Base-by-base conservation (phyloP, 164 flowering plant species). In the Tinospora cordifolia region DNA sequence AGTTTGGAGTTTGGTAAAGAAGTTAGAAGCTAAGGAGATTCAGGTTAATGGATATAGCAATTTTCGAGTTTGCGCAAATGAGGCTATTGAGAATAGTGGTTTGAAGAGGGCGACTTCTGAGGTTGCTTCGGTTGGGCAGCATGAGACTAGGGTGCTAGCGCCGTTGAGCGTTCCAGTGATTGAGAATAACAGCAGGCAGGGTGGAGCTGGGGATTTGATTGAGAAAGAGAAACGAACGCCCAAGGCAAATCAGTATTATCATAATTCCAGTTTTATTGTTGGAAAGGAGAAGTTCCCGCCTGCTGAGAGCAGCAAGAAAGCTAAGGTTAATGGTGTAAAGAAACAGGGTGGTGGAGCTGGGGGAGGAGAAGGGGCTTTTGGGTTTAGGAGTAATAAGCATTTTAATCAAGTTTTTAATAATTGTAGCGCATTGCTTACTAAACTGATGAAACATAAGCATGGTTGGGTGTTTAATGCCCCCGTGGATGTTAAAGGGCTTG, bases 151-250 rank as follows among this genome's bases (percentile, higher is more conserved):
- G 80, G 85, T 86, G 30, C 72, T 80, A 63, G 75, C 84, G 51
- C 90, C 79, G 67, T 75, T 87, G 51, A 85, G 83, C 69, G 57
- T 88, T 34, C 79, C 92, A 0, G 87, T 84, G 6, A 8, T 78
- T 62, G 92, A 87, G 72, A 83, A 86, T 69, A 82, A 80, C 76
- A 86, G 26, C 5, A 47, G 68, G 62, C 62, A 79, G 57, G 76
- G 79, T 26, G 74, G 76, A 24, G 69, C 72, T 24, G 73, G 76
- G 72, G 89, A 86, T 25, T 58, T 27, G 71, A 72, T 81, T 21
- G 97, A 90, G 83, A 91, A 87, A 73, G 97, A 90, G 82, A 92
- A 89, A 83, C 80, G 93, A 40, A 89, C 91, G 0, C 93, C 97
- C 0, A 93, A 89, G 78, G 92, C 89, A 0, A 93, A 91, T 68